phyloP scores from a whole-genome alignment of 345 rosid species.

The Eucalyptus viminalis region DNA sequence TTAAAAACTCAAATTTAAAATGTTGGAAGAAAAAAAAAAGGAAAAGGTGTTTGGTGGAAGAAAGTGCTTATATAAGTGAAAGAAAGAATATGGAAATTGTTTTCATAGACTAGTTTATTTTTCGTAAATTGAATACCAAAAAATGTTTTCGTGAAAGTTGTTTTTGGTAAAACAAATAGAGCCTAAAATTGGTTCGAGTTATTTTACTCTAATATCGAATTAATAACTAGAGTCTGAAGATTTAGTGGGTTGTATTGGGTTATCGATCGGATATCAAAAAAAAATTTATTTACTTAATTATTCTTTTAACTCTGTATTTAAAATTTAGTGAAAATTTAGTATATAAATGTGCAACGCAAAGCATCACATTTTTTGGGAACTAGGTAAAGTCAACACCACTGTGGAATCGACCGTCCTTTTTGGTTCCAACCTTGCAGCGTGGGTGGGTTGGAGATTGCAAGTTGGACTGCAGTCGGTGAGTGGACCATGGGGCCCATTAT shows the following conservation, averaged over 20 bases:
- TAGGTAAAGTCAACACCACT: not conserved
- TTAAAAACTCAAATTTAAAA: too few relatives aligned
- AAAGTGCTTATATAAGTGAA: too few relatives aligned
- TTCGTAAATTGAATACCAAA: too few relatives aligned
- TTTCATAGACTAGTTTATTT: too few relatives aligned
- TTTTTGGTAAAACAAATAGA: rapidly evolving
- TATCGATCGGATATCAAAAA: too few relatives aligned
- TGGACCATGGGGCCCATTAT: not conserved
- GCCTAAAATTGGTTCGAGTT: not conserved
- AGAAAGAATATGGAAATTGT: too few relatives aligned
- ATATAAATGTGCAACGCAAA: not conserved
- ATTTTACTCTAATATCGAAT: not conserved
- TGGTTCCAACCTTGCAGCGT: not conserved
- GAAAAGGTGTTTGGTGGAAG: too few relatives aligned
- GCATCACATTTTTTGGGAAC: not conserved
- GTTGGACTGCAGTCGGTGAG: not conserved
- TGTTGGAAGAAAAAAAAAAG: too few relatives aligned
- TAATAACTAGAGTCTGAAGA: not conserved
- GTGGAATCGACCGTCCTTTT: not conserved
- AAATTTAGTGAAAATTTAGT: not conserved
- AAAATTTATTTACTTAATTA: not conserved
- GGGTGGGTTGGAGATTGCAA: not conserved
- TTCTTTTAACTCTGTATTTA: too few relatives aligned
- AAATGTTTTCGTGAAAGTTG: too few relatives aligned
- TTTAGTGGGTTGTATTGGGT: not conserved